Conservation (phyloP, 1,284 basidiomycete species). For the Cryptococcus jaspeensis region DNA sequence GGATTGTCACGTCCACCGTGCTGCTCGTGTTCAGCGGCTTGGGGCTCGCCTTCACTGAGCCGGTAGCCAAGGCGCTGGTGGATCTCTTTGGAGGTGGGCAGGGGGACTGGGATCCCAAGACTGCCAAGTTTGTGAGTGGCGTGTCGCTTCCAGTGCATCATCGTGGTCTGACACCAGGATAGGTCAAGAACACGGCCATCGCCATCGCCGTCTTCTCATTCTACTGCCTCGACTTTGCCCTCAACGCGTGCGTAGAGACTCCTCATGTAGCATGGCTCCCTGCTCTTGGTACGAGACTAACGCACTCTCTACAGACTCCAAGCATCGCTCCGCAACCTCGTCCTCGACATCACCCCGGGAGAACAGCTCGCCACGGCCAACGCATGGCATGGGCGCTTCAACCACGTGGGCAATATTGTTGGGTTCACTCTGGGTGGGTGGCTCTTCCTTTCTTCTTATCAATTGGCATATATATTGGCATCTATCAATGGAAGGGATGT, state of each 20-base stretch:
- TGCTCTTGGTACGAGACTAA: background rate
- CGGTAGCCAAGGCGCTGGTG: slow-evolving; percentile 70
- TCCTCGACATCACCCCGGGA: slow-evolving; percentile 83
- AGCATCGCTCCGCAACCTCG: slow-evolving; percentile 85
- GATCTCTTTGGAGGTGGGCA: slow-evolving; percentile 72
- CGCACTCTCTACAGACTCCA: slow-evolving; percentile 63
- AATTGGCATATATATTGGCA: background rate
- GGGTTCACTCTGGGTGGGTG: slow-evolving; percentile 80
- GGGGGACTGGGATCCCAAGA: slow-evolving; percentile 86
- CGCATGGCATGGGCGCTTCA: slow-evolving; percentile 98
- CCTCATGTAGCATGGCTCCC: background rate
- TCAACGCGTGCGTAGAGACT: slow-evolving; percentile 61
- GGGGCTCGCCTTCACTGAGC: slow-evolving; percentile 77
- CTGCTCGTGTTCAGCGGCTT: slow-evolving; percentile 58
- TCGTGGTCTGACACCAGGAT: background rate
- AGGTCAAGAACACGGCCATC: slow-evolving; percentile 73
- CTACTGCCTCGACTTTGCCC: slow-evolving; percentile 89
- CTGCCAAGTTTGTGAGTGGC: slow-evolving; percentile 60
- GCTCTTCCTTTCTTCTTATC: background rate
- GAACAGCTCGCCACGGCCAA: slow-evolving; percentile 87
- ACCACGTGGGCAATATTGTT: slow-evolving; percentile 88
- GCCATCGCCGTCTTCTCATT: slow-evolving; percentile 85
- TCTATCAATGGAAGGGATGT: no score
- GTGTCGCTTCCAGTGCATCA: background rate
- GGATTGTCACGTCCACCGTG: slow-evolving; percentile 80